These are phyloP conservation scores for Saccharum officinarum DNA, from an alignment of 176 grass and related monocot genomes.

Conservation along the genomic window DNA sequence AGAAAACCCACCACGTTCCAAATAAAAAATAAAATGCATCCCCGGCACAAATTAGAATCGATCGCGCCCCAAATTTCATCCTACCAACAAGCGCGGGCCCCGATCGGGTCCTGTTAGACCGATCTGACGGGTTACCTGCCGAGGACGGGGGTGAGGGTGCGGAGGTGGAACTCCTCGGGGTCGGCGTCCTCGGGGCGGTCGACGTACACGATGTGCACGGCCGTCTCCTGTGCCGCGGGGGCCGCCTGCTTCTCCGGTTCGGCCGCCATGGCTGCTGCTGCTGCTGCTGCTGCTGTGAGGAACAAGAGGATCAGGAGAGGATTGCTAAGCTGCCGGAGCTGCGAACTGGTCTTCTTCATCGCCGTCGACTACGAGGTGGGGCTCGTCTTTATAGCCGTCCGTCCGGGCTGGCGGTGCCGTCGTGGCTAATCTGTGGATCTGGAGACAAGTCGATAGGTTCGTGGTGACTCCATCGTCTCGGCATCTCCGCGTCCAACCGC, in stretches of 20 bases:
- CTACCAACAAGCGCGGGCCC: not conserved
- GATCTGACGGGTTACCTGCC: constrained; percentile 50
- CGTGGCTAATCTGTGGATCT: constrained; percentile 5
- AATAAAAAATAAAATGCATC: not conserved
- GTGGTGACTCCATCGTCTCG: not conserved
- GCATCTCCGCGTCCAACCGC: constrained; percentile 8
- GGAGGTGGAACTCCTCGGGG: constrained; percentile 86
- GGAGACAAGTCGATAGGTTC: not conserved
- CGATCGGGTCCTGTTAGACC: not conserved
- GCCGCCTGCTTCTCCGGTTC: constrained; percentile 33
- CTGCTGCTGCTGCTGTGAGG: constrained; percentile 17
- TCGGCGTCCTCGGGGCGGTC: constrained; percentile 66
- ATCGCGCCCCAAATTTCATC: not conserved
- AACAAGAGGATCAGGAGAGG: constrained; percentile 25
- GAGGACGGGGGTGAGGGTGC: constrained; percentile 64
- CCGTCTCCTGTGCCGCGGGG: constrained; percentile 41
- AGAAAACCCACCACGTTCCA: constrained; percentile 13
- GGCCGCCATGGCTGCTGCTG: constrained; percentile 46
- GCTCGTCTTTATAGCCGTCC: constrained; percentile 15
- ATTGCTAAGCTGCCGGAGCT: not conserved
- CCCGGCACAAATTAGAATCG: not conserved
- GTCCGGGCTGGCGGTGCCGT: not conserved
- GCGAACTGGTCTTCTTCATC: constrained; percentile 38
- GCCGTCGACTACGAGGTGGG: not conserved
- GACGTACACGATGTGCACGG: constrained; percentile 84